Evolutionary conservation across 2,329 filamentous ascomycete genomes (phyloP).

Genomic region (Chaetomium sp.): DNA sequence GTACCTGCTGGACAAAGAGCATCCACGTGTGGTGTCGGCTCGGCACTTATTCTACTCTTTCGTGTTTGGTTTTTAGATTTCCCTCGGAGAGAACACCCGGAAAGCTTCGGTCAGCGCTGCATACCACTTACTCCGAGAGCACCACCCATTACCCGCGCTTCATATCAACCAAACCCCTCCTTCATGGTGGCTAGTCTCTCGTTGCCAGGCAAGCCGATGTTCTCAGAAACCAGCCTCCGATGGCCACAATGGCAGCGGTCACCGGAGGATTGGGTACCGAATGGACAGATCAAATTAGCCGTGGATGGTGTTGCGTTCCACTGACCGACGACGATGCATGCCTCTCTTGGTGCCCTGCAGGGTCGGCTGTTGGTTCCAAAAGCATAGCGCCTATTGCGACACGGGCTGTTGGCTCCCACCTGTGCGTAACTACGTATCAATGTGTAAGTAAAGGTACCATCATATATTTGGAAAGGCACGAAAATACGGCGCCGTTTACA

Average conservation of each 20-base stretch:
- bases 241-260: neutral
- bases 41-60: neutral
- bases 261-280: neutral
- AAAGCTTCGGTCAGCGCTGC: neutral
- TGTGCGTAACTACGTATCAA: neutral
- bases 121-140: neutral
- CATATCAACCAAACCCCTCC: neutral
- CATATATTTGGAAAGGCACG: neutral
- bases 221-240: neutral
- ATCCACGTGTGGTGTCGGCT: no score
- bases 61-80: neutral
- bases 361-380: slow-evolving; percentile 23
- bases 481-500: neutral
- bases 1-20: no score
- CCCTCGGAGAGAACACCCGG: neutral
- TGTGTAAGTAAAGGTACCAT: slow-evolving; percentile 7
- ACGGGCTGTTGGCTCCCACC: slow-evolving; percentile 10
- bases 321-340: neutral
- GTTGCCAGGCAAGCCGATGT: neutral
- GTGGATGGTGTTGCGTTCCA: neutral
- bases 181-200: neutral
- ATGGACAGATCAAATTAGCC: slow-evolving; percentile 6
- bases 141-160: neutral
- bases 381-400: slow-evolving; percentile 27
- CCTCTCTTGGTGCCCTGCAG: slow-evolving; percentile 5